These are phyloP conservation scores for Cyclaneusma minus DNA, from an alignment of 2,329 filamentous ascomycete species.

Conservation along the genomic window DNA sequence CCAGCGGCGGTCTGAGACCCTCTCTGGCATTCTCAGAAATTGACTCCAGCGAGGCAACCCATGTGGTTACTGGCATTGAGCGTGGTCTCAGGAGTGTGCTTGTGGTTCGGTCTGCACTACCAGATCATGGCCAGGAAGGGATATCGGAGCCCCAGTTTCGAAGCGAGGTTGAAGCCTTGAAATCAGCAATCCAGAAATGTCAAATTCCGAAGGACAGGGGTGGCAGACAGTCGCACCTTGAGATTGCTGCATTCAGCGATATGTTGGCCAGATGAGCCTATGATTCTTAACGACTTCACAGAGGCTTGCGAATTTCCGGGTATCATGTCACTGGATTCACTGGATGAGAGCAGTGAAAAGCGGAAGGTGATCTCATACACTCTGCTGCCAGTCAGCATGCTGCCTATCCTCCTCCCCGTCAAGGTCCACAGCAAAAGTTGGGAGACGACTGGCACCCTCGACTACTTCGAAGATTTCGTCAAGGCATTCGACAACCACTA, in stretches of 20 bases:
- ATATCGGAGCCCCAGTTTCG: too few species aligned
- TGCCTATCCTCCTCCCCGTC: conserved; percentile 7
- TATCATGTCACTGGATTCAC: conserved; percentile 9
- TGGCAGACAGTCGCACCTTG: background rate
- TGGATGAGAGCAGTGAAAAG: conserved; percentile 9
- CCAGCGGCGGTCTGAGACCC: conserved; percentile 2
- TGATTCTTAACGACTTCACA: conserved; percentile 7
- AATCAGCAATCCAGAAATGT: too few species aligned
- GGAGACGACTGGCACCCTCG: conserved; percentile 3
- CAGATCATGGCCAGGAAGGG: too few species aligned
- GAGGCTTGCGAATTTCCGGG: conserved; percentile 10
- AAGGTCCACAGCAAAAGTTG: conserved; percentile 3
- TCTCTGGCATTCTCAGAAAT: conserved; percentile 2
- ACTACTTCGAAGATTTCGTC: conserved; percentile 8
- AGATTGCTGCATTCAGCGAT: conserved; percentile 10
- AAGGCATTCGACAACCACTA: conserved; percentile 10
- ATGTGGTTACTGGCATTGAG: conserved; percentile 9
- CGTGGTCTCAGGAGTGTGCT: conserved; percentile 8
- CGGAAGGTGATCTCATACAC: conserved; percentile 13
- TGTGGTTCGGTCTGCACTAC: background rate
- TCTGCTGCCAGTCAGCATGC: conserved; percentile 12
- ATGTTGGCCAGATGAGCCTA: conserved; percentile 6
- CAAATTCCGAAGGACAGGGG: too few species aligned
- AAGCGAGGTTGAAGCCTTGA: too few species aligned
- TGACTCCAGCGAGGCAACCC: conserved; percentile 5